phyloP scores from a whole-genome alignment of 805 yeast species.

The Naumovozyma dairenensis region DNA sequence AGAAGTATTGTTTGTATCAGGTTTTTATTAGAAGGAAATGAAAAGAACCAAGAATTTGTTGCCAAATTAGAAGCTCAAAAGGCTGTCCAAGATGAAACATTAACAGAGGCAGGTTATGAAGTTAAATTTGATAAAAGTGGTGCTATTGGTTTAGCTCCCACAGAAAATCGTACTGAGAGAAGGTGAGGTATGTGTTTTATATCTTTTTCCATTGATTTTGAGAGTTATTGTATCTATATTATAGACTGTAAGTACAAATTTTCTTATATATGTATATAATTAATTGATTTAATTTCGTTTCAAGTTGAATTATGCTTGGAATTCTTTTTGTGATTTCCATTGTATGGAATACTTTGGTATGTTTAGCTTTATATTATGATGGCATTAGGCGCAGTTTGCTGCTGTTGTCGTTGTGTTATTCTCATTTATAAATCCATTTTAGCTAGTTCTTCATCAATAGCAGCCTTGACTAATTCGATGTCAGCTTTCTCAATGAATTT shows the following conservation, averaged over 20 bases:
- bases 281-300: too few species aligned
- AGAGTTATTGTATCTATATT: too few species aligned
- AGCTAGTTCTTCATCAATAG: slow-evolving; percentile 62
- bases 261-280: too few species aligned
- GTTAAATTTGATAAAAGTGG: slow-evolving; percentile 60
- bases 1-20: slow-evolving; percentile 71
- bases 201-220: too few species aligned
- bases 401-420: neutral
- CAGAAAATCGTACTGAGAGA: too few species aligned
- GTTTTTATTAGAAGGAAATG: slow-evolving; percentile 54
- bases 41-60: slow-evolving; percentile 65
- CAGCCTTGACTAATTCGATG: slow-evolving; percentile 60
- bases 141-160: slow-evolving; percentile 43
- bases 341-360: too few species aligned
- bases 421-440: slow-evolving; percentile 33
- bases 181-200: neutral
- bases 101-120: slow-evolving; percentile 70
- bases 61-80: slow-evolving; percentile 67
- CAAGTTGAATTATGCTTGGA: too few species aligned
- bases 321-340: too few species aligned
- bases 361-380: too few species aligned
- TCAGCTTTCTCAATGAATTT: slow-evolving; percentile 62
- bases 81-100: slow-evolving; percentile 45
- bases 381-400: too few species aligned
- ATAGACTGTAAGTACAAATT: slow-evolving; percentile 3